phyloP scores from a whole-genome alignment of 257 asterid species.

The Solanum etuberosum region DNA sequence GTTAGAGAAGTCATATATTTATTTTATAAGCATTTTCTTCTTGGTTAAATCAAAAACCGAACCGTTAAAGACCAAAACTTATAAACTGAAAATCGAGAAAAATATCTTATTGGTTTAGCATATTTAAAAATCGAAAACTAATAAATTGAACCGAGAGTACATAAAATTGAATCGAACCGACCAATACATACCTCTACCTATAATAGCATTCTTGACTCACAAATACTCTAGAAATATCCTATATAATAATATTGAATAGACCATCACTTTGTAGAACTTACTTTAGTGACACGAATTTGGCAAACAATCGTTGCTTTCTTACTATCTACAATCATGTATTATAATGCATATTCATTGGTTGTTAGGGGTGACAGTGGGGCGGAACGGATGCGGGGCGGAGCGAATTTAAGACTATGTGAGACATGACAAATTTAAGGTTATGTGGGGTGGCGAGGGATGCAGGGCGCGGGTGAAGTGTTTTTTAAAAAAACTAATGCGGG shows the following conservation, averaged over 20 bases:
- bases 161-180: too few relatives aligned
- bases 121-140: too few relatives aligned
- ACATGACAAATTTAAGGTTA: too few relatives aligned
- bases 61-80: not conserved
- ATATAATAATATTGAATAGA: too few relatives aligned
- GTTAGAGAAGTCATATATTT: not conserved
- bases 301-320: not conserved
- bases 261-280: not conserved
- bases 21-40: not conserved
- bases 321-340: not conserved
- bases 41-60: too few relatives aligned
- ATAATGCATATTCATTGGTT: not conserved
- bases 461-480: too few relatives aligned
- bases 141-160: too few relatives aligned
- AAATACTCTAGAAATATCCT: not conserved
- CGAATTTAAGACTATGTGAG: too few relatives aligned
- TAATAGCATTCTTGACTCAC: not conserved
- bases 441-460: too few relatives aligned
- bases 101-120: not conserved
- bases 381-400: not conserved
- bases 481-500: not conserved
- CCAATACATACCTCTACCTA: not conserved
- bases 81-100: too few relatives aligned
- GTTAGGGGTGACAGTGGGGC: not conserved
- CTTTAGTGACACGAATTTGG: too few relatives aligned